Conservation (phyloP, 306 rosid genomes). For the Leucaena leucocephala region DNA sequence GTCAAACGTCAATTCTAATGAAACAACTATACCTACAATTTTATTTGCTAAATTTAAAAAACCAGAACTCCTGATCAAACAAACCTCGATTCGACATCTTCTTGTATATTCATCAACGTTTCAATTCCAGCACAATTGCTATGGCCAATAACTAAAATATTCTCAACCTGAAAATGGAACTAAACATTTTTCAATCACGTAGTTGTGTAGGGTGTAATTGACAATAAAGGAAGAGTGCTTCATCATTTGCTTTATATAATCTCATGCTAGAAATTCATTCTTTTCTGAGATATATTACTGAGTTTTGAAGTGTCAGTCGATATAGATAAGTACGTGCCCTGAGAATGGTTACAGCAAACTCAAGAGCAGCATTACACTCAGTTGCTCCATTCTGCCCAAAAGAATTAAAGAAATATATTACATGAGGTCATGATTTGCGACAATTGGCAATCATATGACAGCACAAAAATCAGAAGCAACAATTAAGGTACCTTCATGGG, state of each 20-base stretch:
- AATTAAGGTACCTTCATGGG: constrained; percentile 57
- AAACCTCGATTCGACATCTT: constrained; percentile 64
- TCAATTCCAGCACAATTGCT: constrained; percentile 95
- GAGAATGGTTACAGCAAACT: constrained; percentile 84
- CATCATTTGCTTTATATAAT: constrained; percentile 7
- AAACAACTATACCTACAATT: background rate
- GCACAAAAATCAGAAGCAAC: constrained; percentile 3
- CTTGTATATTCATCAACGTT: constrained; percentile 71
- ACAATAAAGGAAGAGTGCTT: background rate
- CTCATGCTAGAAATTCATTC: constrained; percentile 24
- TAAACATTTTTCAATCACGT: constrained; percentile 14
- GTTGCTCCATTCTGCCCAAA: constrained; percentile 72
- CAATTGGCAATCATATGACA: background rate
- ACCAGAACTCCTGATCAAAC: background rate
- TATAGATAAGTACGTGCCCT: constrained; percentile 42
- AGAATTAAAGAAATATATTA: constrained; percentile 15
- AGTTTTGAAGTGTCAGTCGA: constrained; percentile 11
- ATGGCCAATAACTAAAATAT: constrained; percentile 82
- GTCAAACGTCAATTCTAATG: constrained; percentile 20
- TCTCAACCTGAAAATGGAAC: constrained; percentile 66
- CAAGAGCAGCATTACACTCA: constrained; percentile 92
- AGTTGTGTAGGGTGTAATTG: background rate
- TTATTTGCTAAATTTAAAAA: background rate
- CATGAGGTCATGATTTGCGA: background rate
- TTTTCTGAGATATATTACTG: constrained; percentile 17